phyloP scores from a whole-genome alignment of 306 rosid genomes.

The Vigna hirtella region DNA sequence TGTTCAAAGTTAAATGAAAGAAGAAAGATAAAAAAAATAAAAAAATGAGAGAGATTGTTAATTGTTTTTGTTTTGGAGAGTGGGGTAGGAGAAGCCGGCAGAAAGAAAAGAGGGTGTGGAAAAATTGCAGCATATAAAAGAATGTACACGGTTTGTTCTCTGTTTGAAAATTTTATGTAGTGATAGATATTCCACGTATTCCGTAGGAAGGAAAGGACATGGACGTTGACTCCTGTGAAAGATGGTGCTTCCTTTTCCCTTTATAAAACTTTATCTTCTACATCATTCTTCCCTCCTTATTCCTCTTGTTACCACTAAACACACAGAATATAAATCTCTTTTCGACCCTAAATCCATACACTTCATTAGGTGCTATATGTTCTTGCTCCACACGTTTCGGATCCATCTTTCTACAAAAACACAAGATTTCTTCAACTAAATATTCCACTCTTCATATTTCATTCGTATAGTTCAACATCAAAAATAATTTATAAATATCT shows the following conservation, averaged over 20 bases:
- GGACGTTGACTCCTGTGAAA: conserved; percentile 1
- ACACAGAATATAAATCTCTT: conserved; percentile 3
- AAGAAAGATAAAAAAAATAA: too few species aligned
- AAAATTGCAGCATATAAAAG: not conserved
- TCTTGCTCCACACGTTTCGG: too few species aligned
- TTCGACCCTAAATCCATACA: not conserved
- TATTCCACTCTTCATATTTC: too few species aligned
- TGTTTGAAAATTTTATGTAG: not conserved
- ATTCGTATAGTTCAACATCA: too few species aligned
- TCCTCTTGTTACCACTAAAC: conserved; percentile 16
- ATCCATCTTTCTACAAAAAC: too few species aligned
- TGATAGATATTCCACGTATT: not conserved
- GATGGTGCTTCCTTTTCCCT: not conserved
- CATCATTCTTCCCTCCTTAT: not conserved
- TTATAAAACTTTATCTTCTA: not conserved
- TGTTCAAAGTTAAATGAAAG: too few species aligned
- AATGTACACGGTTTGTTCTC: not conserved
- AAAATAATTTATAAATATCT: too few species aligned
- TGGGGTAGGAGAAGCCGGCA: too few species aligned
- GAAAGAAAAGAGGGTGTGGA: not conserved
- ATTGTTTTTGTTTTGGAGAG: too few species aligned
- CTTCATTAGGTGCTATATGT: too few species aligned
- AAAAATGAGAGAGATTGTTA: too few species aligned
- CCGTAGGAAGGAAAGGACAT: conserved; percentile 10
- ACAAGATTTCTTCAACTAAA: too few species aligned